Evolutionary conservation across 495 filamentous ascomycete genomes (phyloP), one percentile per base, ranked within the genome.

Genomic region (Daldinia bambusicola): DNA sequence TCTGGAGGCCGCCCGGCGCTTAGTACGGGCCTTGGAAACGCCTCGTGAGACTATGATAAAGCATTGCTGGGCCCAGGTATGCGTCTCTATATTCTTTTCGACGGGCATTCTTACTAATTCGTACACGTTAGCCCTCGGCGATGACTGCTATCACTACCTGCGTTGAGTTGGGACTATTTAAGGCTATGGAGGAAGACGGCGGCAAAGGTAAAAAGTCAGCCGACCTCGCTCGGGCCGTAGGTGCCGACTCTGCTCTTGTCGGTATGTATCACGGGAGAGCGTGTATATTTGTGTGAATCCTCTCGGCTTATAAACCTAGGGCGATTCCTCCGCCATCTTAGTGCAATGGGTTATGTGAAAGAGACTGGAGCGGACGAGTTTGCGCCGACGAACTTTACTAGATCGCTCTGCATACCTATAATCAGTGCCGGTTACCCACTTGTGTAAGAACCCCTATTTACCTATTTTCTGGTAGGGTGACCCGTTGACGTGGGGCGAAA

Each of bases 11-110:
- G 43, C 43, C 1, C 16, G 43, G 18, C 8, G 18, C 7, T 48
- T 48, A 12, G 43, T 48, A 48, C 7, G 43, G 20, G 43, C 43
- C 0, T 18, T 48, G 18, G 43, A 48, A 20, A 48, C 43, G 10
- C 43, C 43, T 7, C 43, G 43, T 4, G 43, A 48, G 43, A 48
- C 43, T 9, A 48, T 48, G 43, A 48, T 48, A 48, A 48, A 48
- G 43, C 43, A 48, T 48, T 48, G 43, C 18, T 48, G 43, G n/a
- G 43, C 43, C 2, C 18, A 48, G 1, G 43, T 48, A 48, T 48
- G 13, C 3, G 20, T 7, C 16, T 22, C 2, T 9, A 3, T 4
- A 16, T 8, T 0, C 3, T 48, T 4, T 8, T 4, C 2, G 9
- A 22, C 3, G 20, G 7, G 10, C 3, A 9, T 20, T 48, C 0